Conservation (phyloP, 1,284 basidiomycete species). For the Ustilago crameri region DNA sequence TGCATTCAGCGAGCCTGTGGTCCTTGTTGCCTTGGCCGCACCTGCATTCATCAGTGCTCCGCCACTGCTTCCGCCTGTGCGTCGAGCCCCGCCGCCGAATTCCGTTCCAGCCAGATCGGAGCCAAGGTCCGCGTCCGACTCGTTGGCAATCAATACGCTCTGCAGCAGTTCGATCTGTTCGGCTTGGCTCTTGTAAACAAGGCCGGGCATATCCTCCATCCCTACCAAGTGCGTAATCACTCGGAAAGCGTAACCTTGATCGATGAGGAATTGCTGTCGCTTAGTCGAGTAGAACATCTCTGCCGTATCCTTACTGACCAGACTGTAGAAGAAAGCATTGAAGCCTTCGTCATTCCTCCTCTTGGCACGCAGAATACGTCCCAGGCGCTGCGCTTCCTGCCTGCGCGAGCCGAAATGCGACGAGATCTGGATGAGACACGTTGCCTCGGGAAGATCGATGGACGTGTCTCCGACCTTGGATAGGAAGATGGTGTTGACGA, state of each 20-base stretch:
- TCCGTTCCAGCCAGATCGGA: slow-evolving; percentile 76
- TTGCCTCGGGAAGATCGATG: slow-evolving; percentile 98
- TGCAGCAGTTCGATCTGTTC: slow-evolving; percentile 94
- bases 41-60: slow-evolving; percentile 13
- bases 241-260: slow-evolving; percentile 98
- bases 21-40: slow-evolving; percentile 54
- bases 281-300: slow-evolving; percentile 99
- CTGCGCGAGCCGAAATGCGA: slow-evolving; percentile 98
- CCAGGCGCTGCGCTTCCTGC: slow-evolving; percentile 96
- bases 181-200: slow-evolving; percentile 89
- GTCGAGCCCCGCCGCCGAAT: slow-evolving; percentile 20
- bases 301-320: slow-evolving; percentile 98
- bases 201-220: slow-evolving; percentile 82
- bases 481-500: slow-evolving; percentile 96
- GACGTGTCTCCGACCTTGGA: slow-evolving; percentile 99
- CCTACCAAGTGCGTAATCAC: slow-evolving; percentile 98
- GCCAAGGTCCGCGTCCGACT: slow-evolving; percentile 88
- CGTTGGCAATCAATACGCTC: slow-evolving; percentile 89
- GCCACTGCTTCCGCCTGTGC: slow-evolving; percentile 14
- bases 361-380: slow-evolving; percentile 93
- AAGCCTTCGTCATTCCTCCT: slow-evolving; percentile 98
- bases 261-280: slow-evolving; percentile 97
- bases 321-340: slow-evolving; percentile 99
- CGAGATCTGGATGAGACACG: slow-evolving; percentile 99
- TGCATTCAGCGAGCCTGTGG: slow-evolving; percentile 66